Percentiles rank a stretch among this genome's conserved stretches.
Evolutionary conservation across 2,329 filamentous ascomycete genomes (phyloP).

Genomic region (Botrytis medusae): DNA sequence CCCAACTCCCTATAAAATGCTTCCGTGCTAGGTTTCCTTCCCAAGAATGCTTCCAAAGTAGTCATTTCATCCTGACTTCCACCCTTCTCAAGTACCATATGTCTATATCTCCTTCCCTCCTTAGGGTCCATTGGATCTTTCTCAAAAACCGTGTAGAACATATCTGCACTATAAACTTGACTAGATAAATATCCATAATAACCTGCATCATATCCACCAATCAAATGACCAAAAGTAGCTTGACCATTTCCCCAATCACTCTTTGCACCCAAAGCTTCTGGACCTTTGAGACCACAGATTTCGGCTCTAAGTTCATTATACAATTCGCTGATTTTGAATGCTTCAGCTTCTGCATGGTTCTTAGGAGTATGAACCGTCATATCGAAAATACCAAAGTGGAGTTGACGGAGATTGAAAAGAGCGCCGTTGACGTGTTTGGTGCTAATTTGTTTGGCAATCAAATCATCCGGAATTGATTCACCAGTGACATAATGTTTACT

Average conservation of each 20-base stretch:
- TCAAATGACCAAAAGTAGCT: conserved; percentile 78
- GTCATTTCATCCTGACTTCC: conserved; percentile 80
- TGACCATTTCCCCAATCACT: conserved; percentile 71
- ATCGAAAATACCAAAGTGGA: conserved; percentile 81
- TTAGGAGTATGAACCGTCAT: conserved; percentile 75
- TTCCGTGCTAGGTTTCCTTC: conserved; percentile 72
- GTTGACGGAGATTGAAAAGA: conserved; percentile 73
- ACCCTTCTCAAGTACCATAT: conserved; percentile 75
- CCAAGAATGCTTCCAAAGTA: conserved; percentile 75
- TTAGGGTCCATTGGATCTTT: conserved; percentile 73
- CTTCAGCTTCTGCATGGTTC: conserved; percentile 67
- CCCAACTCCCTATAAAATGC: conserved; percentile 80
- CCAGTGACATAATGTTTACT: conserved; percentile 72
- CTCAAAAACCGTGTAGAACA: conserved; percentile 82
- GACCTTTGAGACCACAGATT: conserved; percentile 72
- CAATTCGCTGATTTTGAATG: conserved; percentile 61
- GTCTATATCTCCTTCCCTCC: conserved; percentile 73
- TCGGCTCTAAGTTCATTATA: conserved; percentile 74
- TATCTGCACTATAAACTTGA: conserved; percentile 79
- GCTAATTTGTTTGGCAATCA: conserved; percentile 71
- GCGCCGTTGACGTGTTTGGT: conserved; percentile 82
- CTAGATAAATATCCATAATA: conserved; percentile 77
- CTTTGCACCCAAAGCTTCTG: conserved; percentile 60
- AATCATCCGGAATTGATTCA: conserved; percentile 69
- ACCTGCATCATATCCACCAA: conserved; percentile 81